Percentiles rank a stretch among this genome's conserved stretches.
Conservation (phyloP, 2,329 filamentous ascomycete genomes). For the Capronia epimyces region DNA sequence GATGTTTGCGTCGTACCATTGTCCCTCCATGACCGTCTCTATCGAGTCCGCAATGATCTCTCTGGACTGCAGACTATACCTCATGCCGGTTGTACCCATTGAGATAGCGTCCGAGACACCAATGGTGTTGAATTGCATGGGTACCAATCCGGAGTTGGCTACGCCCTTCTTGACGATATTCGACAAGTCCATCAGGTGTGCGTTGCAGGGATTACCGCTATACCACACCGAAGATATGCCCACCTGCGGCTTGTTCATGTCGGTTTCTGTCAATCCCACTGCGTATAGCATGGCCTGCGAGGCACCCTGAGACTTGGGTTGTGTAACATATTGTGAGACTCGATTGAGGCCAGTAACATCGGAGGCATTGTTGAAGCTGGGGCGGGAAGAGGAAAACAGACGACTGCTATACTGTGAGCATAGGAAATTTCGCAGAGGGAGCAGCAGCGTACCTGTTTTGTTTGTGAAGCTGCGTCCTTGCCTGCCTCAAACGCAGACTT, state of each 20-base stretch:
- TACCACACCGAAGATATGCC: conserved; percentile 99
- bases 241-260: conserved; percentile 95
- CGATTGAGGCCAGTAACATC: conserved; percentile 60
- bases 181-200: conserved; percentile 91
- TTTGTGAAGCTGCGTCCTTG: conserved; percentile 6
- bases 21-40: conserved; percentile 97
- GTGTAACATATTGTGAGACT: conserved; percentile 77
- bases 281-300: conserved; percentile 99
- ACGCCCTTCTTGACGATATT: conserved; percentile 68
- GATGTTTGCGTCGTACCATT: conserved; percentile 98
- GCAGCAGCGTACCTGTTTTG: conserved; percentile 5
- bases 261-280: conserved; percentile 76
- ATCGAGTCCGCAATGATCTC: conserved; percentile 98
- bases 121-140: conserved; percentile 98
- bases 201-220: conserved; percentile 97
- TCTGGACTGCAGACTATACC: conserved; percentile 86
- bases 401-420: conserved; percentile 8
- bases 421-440: not conserved
- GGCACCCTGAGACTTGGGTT: conserved; percentile 95
- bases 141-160: conserved; percentile 70
- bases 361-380: conserved; percentile 7
- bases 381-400: conserved; percentile 16
- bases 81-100: conserved; percentile 97
- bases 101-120: conserved; percentile 96
- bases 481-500: conserved; percentile 22